phyloP scores from a whole-genome alignment of 768 basidiomycete species.

The Lentinula raphanica region DNA sequence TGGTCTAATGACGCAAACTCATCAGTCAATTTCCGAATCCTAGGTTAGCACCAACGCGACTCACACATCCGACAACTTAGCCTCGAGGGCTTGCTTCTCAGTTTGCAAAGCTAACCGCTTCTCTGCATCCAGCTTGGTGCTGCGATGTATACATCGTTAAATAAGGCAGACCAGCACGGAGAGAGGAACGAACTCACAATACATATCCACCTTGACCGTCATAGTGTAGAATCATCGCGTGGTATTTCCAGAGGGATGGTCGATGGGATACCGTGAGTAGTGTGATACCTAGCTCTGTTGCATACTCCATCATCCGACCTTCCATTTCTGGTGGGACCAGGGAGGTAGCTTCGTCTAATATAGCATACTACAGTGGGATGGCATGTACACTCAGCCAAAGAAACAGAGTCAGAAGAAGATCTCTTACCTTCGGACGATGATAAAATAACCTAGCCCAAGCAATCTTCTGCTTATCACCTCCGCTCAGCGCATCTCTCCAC shows the following conservation, averaged over 20 bases:
- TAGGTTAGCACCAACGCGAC: constrained; percentile 22
- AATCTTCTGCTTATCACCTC: constrained; percentile 95
- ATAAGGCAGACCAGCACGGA: not conserved
- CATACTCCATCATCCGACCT: constrained; percentile 92
- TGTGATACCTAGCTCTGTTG: constrained; percentile 82
- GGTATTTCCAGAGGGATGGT: constrained; percentile 91
- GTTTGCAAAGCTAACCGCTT: constrained; percentile 86
- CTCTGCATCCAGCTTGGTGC: constrained; percentile 86
- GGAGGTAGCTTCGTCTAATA: constrained; percentile 94
- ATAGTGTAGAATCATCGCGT: constrained; percentile 83
- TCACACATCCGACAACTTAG: constrained; percentile 82
- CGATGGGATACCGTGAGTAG: constrained; percentile 93
- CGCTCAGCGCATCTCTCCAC: constrained; percentile 91
- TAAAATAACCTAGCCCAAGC: constrained; percentile 98
- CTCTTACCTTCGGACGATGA: constrained; percentile 78
- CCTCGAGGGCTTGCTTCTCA: constrained; percentile 87
- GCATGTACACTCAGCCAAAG: not conserved
- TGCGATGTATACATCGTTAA: constrained; percentile 21
- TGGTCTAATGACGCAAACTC: constrained; percentile 63
- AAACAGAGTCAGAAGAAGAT: not conserved
- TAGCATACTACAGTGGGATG: constrained; percentile 82
- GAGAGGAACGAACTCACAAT: constrained; percentile 55
- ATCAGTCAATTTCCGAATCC: not conserved
- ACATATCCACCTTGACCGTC: constrained; percentile 95
- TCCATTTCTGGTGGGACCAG: constrained; percentile 92